These are phyloP conservation scores for Calonectria henricotiae DNA, from an alignment of 2,329 filamentous ascomycete species.

Conservation along the genomic window DNA sequence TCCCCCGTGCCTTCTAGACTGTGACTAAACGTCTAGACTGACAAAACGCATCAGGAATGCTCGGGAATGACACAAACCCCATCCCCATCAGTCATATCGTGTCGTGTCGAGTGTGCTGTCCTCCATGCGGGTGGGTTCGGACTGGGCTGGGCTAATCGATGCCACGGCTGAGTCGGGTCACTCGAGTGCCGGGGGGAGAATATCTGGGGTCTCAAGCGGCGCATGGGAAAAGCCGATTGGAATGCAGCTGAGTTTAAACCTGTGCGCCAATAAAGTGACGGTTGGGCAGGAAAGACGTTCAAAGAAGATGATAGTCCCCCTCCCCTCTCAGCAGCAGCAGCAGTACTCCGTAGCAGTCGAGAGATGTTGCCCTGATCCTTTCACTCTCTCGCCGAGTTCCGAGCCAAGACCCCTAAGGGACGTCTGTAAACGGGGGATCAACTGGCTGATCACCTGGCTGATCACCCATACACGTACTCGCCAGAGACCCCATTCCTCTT, in stretches of 20 bases:
- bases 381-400: neutral
- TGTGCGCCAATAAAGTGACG: neutral
- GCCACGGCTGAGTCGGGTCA: neutral
- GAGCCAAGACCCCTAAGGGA: neutral
- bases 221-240: slow-evolving; percentile 24
- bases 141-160: neutral
- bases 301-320: neutral
- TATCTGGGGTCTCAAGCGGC: neutral
- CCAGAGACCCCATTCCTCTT: neutral
- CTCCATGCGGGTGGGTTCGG: too few relatives aligned
- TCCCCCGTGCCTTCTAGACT: neutral
- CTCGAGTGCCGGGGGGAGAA: neutral
- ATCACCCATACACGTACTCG: neutral
- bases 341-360: too few relatives aligned
- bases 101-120: too few relatives aligned
- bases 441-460: neutral
- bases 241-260: neutral
- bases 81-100: too few relatives aligned
- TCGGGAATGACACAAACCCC: neutral
- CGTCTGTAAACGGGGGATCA: too few relatives aligned
- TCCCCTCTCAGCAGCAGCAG: too few relatives aligned
- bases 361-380: neutral
- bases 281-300: neutral
- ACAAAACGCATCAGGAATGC: neutral
- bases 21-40: neutral